phyloP scores from a whole-genome alignment of 176 grass and related monocot species.

The Eragrostis nindensis region DNA sequence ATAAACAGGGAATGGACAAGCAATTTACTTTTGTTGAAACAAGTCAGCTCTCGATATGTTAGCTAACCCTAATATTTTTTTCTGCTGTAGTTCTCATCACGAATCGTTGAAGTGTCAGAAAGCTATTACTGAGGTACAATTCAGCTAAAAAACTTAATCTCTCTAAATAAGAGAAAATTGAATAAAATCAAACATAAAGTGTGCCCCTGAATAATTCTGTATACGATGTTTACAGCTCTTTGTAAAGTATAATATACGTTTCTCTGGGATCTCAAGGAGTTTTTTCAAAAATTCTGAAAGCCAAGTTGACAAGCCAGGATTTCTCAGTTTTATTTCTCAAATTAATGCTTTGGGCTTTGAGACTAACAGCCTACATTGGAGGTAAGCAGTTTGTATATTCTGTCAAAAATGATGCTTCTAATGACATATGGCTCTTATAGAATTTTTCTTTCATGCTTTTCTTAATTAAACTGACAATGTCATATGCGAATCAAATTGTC shows the following conservation, averaged over 20 bases:
- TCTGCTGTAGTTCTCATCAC: slow-evolving; percentile 80
- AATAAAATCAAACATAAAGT: slow-evolving; percentile 29
- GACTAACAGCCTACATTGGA: slow-evolving; percentile 78
- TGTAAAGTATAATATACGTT: slow-evolving; percentile 92
- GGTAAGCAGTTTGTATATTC: slow-evolving; percentile 58
- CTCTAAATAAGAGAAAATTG: background rate
- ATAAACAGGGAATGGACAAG: slow-evolving; percentile 15
- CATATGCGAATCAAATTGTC: too few species aligned
- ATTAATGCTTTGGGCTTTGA: slow-evolving; percentile 91
- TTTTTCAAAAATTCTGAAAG: slow-evolving; percentile 75
- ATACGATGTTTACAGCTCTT: slow-evolving; percentile 70
- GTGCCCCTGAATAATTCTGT: slow-evolving; percentile 38
- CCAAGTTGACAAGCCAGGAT: slow-evolving; percentile 51
- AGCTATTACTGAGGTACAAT: slow-evolving; percentile 84
- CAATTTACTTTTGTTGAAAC: slow-evolving; percentile 31
- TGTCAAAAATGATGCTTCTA: slow-evolving; percentile 18
- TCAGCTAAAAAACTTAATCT: slow-evolving; percentile 19
- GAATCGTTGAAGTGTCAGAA: slow-evolving; percentile 92
- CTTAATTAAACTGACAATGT: too few species aligned
- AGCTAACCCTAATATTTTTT: slow-evolving; percentile 41
- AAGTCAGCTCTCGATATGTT: slow-evolving; percentile 17
- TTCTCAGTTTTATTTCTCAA: slow-evolving; percentile 77
- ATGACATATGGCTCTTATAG: background rate
- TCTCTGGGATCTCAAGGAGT: slow-evolving; percentile 89
- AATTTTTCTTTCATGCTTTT: too few species aligned